Base-by-base conservation (phyloP, 345 rosid genomes). In the Toxicodendron radicans region DNA sequence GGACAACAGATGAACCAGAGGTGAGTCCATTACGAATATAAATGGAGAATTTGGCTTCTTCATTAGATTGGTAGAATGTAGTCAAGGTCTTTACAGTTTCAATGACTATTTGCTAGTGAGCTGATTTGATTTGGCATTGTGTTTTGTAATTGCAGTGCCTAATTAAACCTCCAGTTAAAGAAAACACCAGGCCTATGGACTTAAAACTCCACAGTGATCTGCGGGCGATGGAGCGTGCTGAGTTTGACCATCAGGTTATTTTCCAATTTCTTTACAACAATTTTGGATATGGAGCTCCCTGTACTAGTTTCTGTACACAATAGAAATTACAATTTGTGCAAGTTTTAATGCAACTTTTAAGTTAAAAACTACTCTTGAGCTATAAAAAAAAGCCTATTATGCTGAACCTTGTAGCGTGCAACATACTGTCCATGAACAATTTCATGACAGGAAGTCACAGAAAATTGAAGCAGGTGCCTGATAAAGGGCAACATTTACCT, bases 1-100 rank as follows among this genome's bases (percentile, higher is more conserved):
- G 87, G 89, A 96, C 99, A 73, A 93, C 97, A 54, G 99, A 95
- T 74, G 99, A 90, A 66, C 97, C 98, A 23, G 97, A 95, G 90
- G 99, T 91, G 69, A 81, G 79, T 38, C 43, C 8, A 63, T 32
- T n/a, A 13, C 43, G 41, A 62, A 33, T 68, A 33, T 45, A 23
- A 27, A 72, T 48, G 54, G 45, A 49, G 35, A 24, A 43, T 45
- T 3, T 64, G 10, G 33, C 6, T 2, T 5, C 30, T 27, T 27
- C 30, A 27, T 27, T 27, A 1, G 30, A 27, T 27, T 27, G 30
- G 2, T 27, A 27, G 30, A 27, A 27, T 27, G 30, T 27, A 27
- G 30, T 27, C 30, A 27, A 27, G 30, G 30, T 27, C 30, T 27
- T 27, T 27, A 27, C 30, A 27, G 30, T 27, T 27, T 5, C 0